Conservation (phyloP, 805 yeast genomes). For the Pichia sporocuriosa region DNA sequence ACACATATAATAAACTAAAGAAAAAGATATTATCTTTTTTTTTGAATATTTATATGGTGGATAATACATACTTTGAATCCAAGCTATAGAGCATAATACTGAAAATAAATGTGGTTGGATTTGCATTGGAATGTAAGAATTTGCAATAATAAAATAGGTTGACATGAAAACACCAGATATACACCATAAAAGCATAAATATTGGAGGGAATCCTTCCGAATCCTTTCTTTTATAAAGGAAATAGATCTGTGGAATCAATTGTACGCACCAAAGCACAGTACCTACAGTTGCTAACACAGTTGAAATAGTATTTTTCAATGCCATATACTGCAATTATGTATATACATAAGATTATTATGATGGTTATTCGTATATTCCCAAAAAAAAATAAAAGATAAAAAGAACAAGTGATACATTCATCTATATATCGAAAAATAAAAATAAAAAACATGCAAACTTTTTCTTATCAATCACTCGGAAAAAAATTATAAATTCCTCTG, state of each 20-base stretch:
- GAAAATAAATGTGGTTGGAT: conserved; percentile 86
- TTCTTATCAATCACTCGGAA: no score
- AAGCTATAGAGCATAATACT: conserved; percentile 58
- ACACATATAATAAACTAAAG: conserved; percentile 34
- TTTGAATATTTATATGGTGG: conserved; percentile 52
- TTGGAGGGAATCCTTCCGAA: conserved; percentile 85
- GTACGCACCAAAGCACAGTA: conserved; percentile 91
- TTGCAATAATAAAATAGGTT: conserved; percentile 69
- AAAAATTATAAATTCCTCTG: not conserved
- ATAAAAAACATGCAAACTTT: no score
- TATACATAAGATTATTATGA: not conserved
- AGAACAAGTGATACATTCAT: no score
- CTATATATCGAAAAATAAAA: not conserved
- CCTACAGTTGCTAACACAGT: conserved; percentile 83
- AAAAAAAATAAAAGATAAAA: no score
- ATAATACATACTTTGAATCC: conserved; percentile 57
- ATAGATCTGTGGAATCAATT: conserved; percentile 71
- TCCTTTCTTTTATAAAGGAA: conserved; percentile 64
- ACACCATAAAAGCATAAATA: conserved; percentile 89
- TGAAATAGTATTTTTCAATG: conserved; percentile 38
- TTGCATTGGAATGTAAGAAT: conserved; percentile 69
- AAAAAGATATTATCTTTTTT: conserved; percentile 31
- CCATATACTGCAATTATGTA: no score
- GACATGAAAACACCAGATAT: conserved; percentile 72
- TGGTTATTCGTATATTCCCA: no score